These are phyloP conservation scores for Erysimum cheiri DNA, from an alignment of 441 rosid species.

Conservation along the genomic window DNA sequence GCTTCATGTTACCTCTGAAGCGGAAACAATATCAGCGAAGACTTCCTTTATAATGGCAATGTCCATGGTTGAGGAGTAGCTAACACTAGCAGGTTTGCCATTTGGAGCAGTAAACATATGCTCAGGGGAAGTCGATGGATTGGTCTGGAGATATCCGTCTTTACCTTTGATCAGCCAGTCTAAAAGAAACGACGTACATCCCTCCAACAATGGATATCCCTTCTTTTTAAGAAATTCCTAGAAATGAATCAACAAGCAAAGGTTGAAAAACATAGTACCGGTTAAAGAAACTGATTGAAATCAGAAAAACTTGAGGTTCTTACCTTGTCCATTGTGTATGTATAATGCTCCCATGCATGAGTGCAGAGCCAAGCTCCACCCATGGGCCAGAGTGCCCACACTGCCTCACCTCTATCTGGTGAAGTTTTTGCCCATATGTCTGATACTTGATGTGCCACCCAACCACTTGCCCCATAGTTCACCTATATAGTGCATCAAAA, in stretches of 20 bases:
- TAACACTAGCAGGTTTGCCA: slow-evolving; percentile 74
- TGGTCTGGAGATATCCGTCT: slow-evolving; percentile 78
- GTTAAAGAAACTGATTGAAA: slow-evolving; percentile 6
- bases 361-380: slow-evolving; percentile 87
- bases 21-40: slow-evolving; percentile 64
- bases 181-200: slow-evolving; percentile 77
- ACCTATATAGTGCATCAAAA: slow-evolving; percentile 51
- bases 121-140: slow-evolving; percentile 97
- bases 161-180: slow-evolving; percentile 94
- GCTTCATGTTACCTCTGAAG: slow-evolving; percentile 69
- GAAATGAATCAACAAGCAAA: slow-evolving; percentile 22
- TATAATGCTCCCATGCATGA: slow-evolving; percentile 75
- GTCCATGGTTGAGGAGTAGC: slow-evolving; percentile 98
- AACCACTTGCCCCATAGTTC: slow-evolving; percentile 72
- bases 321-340: slow-evolving; percentile 72
- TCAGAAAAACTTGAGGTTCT: slow-evolving; percentile 25
- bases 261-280: neutral
- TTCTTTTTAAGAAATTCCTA: slow-evolving; percentile 77
- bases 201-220: slow-evolving; percentile 90
- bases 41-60: slow-evolving; percentile 83
- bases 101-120: slow-evolving; percentile 81
- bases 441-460: slow-evolving; percentile 75
- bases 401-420: slow-evolving; percentile 65
- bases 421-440: slow-evolving; percentile 83
- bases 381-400: slow-evolving; percentile 84